These are phyloP conservation scores for Taxawa tesnikishii DNA, from an alignment of 2,329 filamentous ascomycete genomes.

Conservation along the genomic window DNA sequence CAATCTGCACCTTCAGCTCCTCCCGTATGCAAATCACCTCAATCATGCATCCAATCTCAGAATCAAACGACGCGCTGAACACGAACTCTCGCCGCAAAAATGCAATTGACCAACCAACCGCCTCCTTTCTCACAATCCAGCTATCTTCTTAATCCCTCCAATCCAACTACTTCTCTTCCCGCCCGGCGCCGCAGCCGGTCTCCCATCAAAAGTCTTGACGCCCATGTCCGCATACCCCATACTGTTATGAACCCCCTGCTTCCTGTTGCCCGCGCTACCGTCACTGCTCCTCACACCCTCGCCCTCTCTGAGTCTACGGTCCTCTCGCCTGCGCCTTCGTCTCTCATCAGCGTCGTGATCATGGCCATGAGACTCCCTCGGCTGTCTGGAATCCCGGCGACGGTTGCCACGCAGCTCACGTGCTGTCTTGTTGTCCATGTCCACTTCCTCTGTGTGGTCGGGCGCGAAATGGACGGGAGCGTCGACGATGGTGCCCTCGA, in stretches of 20 bases:
- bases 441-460: slow-evolving; percentile 13
- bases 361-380: slow-evolving; percentile 7
- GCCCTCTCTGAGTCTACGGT: slow-evolving; percentile 10
- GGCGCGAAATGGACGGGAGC: slow-evolving; percentile 17
- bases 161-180: slow-evolving; percentile 13
- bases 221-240: slow-evolving; percentile 20
- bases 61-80: no score
- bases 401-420: slow-evolving; percentile 16
- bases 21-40: no score
- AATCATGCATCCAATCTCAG: no score
- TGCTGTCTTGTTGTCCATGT: slow-evolving; percentile 13
- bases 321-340: slow-evolving; percentile 10
- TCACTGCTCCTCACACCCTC: slow-evolving; percentile 20
- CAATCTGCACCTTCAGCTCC: no score
- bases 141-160: slow-evolving; percentile 37
- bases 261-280: slow-evolving; percentile 14
- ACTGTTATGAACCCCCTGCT: slow-evolving; percentile 12
- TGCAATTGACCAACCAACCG: not conserved
- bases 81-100: no score
- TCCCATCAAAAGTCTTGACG: slow-evolving; percentile 27
- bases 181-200: slow-evolving; percentile 19
- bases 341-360: slow-evolving; percentile 13
- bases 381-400: slow-evolving; percentile 8
- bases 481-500: slow-evolving; percentile 35
- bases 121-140: slow-evolving; percentile 11